Conservation (phyloP, 345 rosid genomes). For the Eucalyptus cloeziana region DNA sequence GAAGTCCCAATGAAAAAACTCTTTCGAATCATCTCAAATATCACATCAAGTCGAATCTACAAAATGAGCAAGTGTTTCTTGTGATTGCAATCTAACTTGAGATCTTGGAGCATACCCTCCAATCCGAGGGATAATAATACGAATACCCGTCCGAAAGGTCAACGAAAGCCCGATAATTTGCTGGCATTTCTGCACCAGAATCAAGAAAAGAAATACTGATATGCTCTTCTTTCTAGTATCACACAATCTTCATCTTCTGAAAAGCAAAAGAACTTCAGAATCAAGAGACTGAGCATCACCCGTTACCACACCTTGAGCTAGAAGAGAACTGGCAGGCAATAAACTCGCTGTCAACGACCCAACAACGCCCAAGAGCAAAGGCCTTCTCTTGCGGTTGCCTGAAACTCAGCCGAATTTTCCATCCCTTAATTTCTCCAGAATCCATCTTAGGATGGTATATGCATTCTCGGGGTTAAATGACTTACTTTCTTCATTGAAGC, state of each 20-base stretch:
- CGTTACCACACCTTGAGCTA: constrained; percentile 51
- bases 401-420: background rate
- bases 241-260: background rate
- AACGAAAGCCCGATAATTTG: constrained; percentile 46
- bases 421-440: background rate
- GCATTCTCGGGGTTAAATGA: background rate
- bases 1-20: background rate
- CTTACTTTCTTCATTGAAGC: background rate
- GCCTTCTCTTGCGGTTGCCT: constrained; percentile 51
- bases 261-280: background rate
- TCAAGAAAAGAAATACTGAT: background rate
- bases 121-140: constrained; percentile 77
- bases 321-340: constrained; percentile 31
- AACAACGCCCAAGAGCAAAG: constrained; percentile 34
- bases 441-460: background rate
- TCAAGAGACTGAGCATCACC: background rate
- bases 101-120: constrained; percentile 49
- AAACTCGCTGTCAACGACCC: constrained; percentile 49
- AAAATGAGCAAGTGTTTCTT: background rate
- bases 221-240: background rate
- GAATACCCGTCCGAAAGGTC: constrained; percentile 71
- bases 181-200: constrained; percentile 41
- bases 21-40: background rate
- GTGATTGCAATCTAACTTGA: background rate
- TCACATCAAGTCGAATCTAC: background rate